A percentile compares a stretch with the other conserved stretches of the same genome.
These are phyloP conservation scores for Ustilago loliicola DNA, from an alignment of 1,284 basidiomycete species.

Conservation along the genomic window DNA sequence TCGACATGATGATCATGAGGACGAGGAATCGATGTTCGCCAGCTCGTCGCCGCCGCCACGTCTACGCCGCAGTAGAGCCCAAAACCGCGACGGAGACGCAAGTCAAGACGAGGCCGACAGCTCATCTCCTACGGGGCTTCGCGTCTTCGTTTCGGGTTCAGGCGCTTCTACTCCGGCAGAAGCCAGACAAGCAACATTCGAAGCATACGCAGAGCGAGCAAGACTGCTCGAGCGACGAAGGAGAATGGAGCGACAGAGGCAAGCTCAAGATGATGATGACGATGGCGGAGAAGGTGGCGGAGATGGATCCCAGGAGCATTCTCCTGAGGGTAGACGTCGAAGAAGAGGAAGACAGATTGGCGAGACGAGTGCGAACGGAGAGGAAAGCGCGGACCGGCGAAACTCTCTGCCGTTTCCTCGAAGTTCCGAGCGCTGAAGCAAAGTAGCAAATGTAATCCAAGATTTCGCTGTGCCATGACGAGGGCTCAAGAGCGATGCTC, in stretches of 20 bases:
- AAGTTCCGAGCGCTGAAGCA: conserved; percentile 27
- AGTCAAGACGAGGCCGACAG: conserved; percentile 9
- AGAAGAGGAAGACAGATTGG: conserved; percentile 23
- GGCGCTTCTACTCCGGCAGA: conserved; percentile 44
- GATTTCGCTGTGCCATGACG: not conserved
- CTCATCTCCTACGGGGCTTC: conserved; percentile 16
- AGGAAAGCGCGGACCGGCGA: conserved; percentile 9
- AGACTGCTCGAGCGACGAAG: conserved; percentile 33
- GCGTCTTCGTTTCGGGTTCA: conserved; percentile 36
- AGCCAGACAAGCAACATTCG: conserved; percentile 45
- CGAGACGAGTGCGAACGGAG: not conserved
- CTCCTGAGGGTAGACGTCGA: conserved; percentile 16
- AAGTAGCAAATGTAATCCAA: not conserved
- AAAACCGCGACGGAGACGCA: conserved; percentile 3
- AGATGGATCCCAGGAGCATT: conserved; percentile 14
- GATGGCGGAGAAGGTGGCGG: conserved; percentile 5
- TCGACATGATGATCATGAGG: conserved; percentile 12
- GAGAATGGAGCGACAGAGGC: conserved; percentile 23
- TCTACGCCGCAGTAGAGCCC: not conserved
- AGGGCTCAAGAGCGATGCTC: no score
- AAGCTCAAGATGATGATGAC: conserved; percentile 7
- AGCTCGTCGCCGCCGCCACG: conserved; percentile 8
- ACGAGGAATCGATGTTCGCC: not conserved
- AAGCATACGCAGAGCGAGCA: conserved; percentile 45
- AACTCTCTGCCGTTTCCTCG: conserved; percentile 41